These are phyloP conservation scores for Xylaria sp. DNA, from an alignment of 2,329 filamentous ascomycete species.

Conservation along the genomic window DNA sequence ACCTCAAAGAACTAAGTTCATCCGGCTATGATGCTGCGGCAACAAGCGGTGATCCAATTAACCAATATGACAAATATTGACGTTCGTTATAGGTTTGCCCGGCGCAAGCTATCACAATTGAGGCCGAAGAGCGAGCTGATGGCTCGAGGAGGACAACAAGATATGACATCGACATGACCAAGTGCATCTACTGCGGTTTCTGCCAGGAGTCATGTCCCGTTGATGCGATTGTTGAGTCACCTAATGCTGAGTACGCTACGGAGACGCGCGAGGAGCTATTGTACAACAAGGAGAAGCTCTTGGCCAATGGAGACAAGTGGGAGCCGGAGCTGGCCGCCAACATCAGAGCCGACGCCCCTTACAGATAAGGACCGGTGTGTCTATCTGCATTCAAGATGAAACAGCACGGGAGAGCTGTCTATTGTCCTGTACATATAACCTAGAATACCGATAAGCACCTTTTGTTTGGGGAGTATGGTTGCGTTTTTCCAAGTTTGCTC, in stretches of 20 bases:
- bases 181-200: slow-evolving; percentile 99
- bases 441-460: slow-evolving; percentile 34
- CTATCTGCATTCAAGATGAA: background rate
- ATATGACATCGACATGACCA: slow-evolving; percentile 99
- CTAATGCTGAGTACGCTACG: slow-evolving; percentile 71
- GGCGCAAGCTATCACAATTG: slow-evolving; percentile 97
- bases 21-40: background rate
- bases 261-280: slow-evolving; percentile 88
- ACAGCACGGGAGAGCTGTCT: background rate
- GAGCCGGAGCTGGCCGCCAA: slow-evolving; percentile 94
- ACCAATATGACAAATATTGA: slow-evolving; percentile 19
- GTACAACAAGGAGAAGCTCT: slow-evolving; percentile 96
- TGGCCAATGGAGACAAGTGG: slow-evolving; percentile 95
- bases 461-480: slow-evolving; percentile 34
- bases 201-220: slow-evolving; percentile 99
- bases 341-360: slow-evolving; percentile 92
- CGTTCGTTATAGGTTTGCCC: slow-evolving; percentile 79
- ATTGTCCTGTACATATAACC: slow-evolving; percentile 37
- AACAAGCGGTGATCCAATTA: background rate
- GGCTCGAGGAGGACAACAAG: slow-evolving; percentile 94
- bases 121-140: slow-evolving; percentile 97
- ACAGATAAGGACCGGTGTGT: slow-evolving; percentile 69
- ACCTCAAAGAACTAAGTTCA: background rate
- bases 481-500: no score
- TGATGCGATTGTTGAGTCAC: slow-evolving; percentile 81